Base-by-base conservation (phyloP, 2,329 filamentous ascomycete species). In the Ophidiomyces ophidiicola region DNA sequence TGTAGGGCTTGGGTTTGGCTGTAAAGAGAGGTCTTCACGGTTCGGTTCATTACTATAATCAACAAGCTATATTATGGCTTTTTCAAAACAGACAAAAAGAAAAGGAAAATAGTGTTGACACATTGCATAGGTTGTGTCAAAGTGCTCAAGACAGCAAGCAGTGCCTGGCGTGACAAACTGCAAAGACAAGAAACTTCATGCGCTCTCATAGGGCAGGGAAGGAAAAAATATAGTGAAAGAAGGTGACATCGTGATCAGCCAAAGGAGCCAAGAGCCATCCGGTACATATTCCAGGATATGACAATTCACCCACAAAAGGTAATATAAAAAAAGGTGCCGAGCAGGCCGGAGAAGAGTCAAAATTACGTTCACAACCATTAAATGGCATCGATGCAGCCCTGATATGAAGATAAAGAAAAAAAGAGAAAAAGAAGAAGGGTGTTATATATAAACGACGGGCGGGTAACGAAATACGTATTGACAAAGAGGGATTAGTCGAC, bases 91-190 rank as follows among this genome's bases (percentile, higher is more conserved):
- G n/a, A n/a, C n/a, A 23, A 33, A 12, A 23, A 33, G 8, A 21
- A 33, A 17, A 23, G 18, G 10, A 23, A 17, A 3, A 33, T 33
- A n/a, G 20, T 15, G 12, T 15, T 31, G 28, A 17, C 28, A 31
- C n/a, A n/a, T n/a, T n/a, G n/a, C n/a, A 34, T 20, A 34, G 28
- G 17, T 14, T 14, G n/a, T 38, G 17, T 21, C 15, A 32, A 12
- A 39, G 12, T 17, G 8, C 19, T n/a, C 21, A 14, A 39, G 18
- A 39, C 21, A 28, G n/a, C 17, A 20, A 32, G 12, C 6, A 39
- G 23, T 23, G 11, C 21, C 15, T 32, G 5, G 19, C n/a, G 48
- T 42, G 41, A 40, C 48, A 50, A 50, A 48, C 46, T 47, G 46
- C 48, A 45, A 46, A 42, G 47, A 35, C 33, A 36, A 41, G 40